Conservation (phyloP, 192 early-diverging fungal genomes). For the Podila epigama region DNA sequence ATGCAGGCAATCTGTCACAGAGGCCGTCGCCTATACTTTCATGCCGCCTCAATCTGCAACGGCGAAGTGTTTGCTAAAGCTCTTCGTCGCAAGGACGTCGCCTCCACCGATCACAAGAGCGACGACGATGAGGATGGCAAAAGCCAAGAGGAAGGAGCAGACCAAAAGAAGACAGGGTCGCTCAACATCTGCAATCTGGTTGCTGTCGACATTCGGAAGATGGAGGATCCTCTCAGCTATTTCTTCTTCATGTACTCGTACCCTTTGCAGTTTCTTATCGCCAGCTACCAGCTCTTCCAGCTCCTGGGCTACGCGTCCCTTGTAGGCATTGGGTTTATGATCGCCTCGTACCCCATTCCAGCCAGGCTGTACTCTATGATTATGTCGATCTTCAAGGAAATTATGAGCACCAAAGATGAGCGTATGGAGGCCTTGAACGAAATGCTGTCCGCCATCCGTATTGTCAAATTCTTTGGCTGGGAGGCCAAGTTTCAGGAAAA, state of each 20-base stretch:
- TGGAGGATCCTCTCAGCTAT: slow-evolving; percentile 27
- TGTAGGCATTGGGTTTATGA: slow-evolving; percentile 73
- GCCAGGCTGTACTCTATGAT: slow-evolving; percentile 49
- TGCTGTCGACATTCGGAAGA: slow-evolving; percentile 30
- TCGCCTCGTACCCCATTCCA: slow-evolving; percentile 68
- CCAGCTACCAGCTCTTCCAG: slow-evolving; percentile 67
- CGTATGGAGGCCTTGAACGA: slow-evolving; percentile 86
- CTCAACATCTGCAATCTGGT: slow-evolving; percentile 44
- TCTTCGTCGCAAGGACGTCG: slow-evolving; percentile 53
- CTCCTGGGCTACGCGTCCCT: slow-evolving; percentile 83
- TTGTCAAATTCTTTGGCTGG: slow-evolving; percentile 95
- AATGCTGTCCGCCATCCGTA: slow-evolving; percentile 77
- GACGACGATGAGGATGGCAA: slow-evolving; percentile 41
- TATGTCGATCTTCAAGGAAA: slow-evolving; percentile 56
- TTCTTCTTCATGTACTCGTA: slow-evolving; percentile 62
- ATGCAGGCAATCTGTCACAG: slow-evolving; percentile 64
- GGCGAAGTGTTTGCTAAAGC: slow-evolving; percentile 49
- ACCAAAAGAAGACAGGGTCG: slow-evolving; percentile 18
- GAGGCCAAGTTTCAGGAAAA: slow-evolving; percentile 75
- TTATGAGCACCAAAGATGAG: slow-evolving; percentile 73
- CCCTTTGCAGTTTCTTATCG: slow-evolving; percentile 72
- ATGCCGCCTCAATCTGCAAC: slow-evolving; percentile 53
- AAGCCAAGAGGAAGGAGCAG: not conserved
- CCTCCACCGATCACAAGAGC: slow-evolving; percentile 17
- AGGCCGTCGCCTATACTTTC: slow-evolving; percentile 68